A percentile compares a stretch with the other conserved stretches of the same genome.
phyloP scores from a whole-genome alignment of 768 basidiomycete species.

The Kwoniella sp. region DNA sequence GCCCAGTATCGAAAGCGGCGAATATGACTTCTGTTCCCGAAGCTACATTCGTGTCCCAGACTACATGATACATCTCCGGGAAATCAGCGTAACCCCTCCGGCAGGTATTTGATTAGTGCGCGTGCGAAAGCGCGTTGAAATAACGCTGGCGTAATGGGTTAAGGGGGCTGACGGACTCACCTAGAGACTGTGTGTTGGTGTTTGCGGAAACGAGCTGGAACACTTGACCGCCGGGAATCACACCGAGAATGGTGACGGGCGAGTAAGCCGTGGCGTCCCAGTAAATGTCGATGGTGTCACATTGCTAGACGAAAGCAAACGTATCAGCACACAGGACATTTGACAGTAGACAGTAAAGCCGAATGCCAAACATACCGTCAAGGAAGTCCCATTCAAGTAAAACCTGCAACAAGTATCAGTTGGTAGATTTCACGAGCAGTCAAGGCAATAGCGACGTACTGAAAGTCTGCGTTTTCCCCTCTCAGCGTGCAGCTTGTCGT shows the following conservation, averaged over 20 bases:
- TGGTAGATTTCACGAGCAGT: background rate
- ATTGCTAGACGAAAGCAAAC: constrained; percentile 29
- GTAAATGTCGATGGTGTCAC: constrained; percentile 38
- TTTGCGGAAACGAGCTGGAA: constrained; percentile 59
- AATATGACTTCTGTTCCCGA: constrained; percentile 61
- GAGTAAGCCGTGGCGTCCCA: constrained; percentile 42
- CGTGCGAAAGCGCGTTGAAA: too few relatives aligned
- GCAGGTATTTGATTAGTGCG: background rate
- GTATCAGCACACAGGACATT: background rate
- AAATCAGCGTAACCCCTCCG: too few relatives aligned
- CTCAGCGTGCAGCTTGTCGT: constrained; percentile 31
- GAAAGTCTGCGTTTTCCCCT: constrained; percentile 34
- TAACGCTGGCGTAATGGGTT: too few relatives aligned
- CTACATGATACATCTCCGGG: background rate
- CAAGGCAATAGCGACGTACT: constrained; percentile 20
- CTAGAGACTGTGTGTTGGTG: constrained; percentile 53
- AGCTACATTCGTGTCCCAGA: constrained; percentile 66
- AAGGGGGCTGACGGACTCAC: constrained; percentile 14
- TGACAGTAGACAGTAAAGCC: background rate
- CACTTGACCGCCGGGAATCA: constrained; percentile 67
- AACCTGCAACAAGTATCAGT: constrained; percentile 26
- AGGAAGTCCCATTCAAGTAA: constrained; percentile 43
- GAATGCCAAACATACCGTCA: constrained; percentile 29
- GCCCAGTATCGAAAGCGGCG: constrained; percentile 39
- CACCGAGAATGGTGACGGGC: constrained; percentile 59